Conservation (phyloP, 1,284 basidiomycete species). For the Mycena citricolor region DNA sequence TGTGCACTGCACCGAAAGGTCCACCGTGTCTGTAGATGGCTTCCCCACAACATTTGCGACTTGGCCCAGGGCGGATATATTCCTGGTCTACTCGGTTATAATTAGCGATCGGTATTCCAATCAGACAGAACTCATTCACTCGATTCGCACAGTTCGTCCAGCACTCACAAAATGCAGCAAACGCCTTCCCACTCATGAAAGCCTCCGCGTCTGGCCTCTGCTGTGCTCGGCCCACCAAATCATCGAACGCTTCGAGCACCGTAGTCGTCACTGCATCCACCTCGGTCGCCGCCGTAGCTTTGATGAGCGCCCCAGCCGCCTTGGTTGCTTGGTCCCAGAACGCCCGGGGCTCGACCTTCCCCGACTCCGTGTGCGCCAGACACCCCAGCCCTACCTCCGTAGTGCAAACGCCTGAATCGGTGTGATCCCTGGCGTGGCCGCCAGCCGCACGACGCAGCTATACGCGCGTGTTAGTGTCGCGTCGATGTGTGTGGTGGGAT, state of each 20-base stretch:
- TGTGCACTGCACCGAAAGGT: conserved; percentile 33
- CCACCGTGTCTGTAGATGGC: conserved; percentile 12
- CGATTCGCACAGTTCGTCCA: conserved; percentile 55
- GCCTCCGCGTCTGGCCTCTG: conserved; percentile 33
- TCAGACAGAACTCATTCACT: conserved; percentile 34
- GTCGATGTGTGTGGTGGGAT: conserved; percentile 57
- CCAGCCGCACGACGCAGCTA: conserved; percentile 48
- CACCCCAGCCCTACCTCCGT: conserved; percentile 48
- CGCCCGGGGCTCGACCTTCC: conserved; percentile 42
- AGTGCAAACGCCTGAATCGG: conserved; percentile 45
- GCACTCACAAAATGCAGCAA: conserved; percentile 63
- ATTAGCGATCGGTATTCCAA: conserved; percentile 1
- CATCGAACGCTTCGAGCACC: conserved; percentile 43
- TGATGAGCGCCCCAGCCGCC: conserved; percentile 46
- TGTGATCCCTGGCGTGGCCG: conserved; percentile 26
- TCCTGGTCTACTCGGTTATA: conserved; percentile 41
- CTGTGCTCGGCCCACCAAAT: conserved; percentile 39
- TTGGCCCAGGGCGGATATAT: conserved; percentile 47
- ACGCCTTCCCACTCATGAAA: conserved; percentile 51
- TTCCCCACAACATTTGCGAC: conserved; percentile 43
- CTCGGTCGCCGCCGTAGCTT: conserved; percentile 27
- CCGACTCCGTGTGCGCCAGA: conserved; percentile 42
- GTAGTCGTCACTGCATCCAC: conserved; percentile 36
- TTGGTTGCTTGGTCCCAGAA: conserved; percentile 71
- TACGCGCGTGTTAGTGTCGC: conserved; percentile 59